Base-by-base conservation (phyloP, 768 basidiomycete genomes). In the Lentinula detonsa region DNA sequence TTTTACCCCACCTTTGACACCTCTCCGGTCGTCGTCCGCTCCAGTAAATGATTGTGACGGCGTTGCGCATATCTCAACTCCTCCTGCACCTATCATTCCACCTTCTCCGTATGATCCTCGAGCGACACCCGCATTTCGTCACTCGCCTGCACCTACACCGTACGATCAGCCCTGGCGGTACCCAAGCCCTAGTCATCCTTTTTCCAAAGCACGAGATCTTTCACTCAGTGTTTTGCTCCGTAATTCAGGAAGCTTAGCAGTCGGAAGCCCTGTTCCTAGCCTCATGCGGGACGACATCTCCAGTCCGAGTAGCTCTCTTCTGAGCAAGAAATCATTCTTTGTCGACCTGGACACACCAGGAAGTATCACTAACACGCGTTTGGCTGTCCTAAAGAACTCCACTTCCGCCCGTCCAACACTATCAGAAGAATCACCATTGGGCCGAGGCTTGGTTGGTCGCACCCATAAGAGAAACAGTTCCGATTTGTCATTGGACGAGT, bases 121-220 rank as follows among this genome's bases (percentile, higher is more conserved):
- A 13, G 75, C 82, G 37, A 90, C 90, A 0, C 90, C 90, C 0
- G 81, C 88, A 4, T 91, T 91, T 71, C 84, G 87, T 42, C 89
- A 91, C 71, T 90, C 88, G 9, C 87, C 88, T 16, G 82, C 86
- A 0, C 86, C 84, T 9, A 81, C 87, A 23, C 88, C 88, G 5
- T 88, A 86, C 16, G 86, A 90, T 65, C 90, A 91, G 62, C 90
- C 90, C 2, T 92, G 90, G 90, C 84, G 88, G 40, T 90, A 85
- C 68, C 84, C 87, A 7, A 91, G 88, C 66, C 88, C 89, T 10
- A 89, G 86, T 60, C 88, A 92, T 67, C 89, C 89, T 1, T 72
- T 91, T 70, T 85, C 84, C 16, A 79, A 73, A 42, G 79, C 83
- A 15, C 81, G 84, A 39, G 86, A 90, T 60, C 68, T 89, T 16